These are phyloP conservation scores for Acrocalymma vagum DNA, from an alignment of 2,329 filamentous ascomycete species.

Conservation along the genomic window DNA sequence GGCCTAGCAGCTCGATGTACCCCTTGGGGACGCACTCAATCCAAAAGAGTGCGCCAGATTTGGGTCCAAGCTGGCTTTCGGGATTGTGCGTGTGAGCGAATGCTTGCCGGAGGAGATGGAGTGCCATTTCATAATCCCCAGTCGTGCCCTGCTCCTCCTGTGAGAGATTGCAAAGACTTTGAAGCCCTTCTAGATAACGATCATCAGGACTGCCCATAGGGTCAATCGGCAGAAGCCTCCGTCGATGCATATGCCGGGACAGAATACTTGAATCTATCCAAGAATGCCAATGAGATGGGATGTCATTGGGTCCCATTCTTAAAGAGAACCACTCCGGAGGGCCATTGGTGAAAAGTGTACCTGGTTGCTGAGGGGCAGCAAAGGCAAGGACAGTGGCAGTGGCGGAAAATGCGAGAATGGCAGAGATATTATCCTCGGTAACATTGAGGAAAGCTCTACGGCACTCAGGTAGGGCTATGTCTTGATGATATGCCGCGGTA, in stretches of 20 bases:
- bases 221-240: conserved; percentile 17
- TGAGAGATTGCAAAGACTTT: too few species aligned
- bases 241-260: conserved; percentile 17
- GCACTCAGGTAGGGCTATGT: conserved; percentile 26
- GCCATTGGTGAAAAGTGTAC: conserved; percentile 7
- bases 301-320: conserved; percentile 16
- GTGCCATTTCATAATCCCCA: conserved; percentile 13
- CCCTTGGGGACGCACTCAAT: conserved; percentile 16
- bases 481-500: conserved; percentile 23
- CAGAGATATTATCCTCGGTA: conserved; percentile 16
- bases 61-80: conserved; percentile 15
- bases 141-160: conserved; percentile 14
- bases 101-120: conserved; percentile 24
- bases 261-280: conserved; percentile 22
- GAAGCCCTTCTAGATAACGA: conserved; percentile 15
- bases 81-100: conserved; percentile 19
- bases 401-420: conserved; percentile 22
- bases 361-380: conserved; percentile 15
- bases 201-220: conserved; percentile 21
- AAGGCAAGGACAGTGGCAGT: conserved; percentile 23
- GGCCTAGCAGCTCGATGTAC: conserved; percentile 18
- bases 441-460: conserved; percentile 16
- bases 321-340: conserved; percentile 21
- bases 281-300: conserved; percentile 19
- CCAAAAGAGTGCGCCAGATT: conserved; percentile 22